Percentiles rank a stretch among this genome's conserved stretches.
phyloP scores from a whole-genome alignment of 2,329 filamentous ascomycete genomes.

The Nannizziopsis arthrosporioides region DNA sequence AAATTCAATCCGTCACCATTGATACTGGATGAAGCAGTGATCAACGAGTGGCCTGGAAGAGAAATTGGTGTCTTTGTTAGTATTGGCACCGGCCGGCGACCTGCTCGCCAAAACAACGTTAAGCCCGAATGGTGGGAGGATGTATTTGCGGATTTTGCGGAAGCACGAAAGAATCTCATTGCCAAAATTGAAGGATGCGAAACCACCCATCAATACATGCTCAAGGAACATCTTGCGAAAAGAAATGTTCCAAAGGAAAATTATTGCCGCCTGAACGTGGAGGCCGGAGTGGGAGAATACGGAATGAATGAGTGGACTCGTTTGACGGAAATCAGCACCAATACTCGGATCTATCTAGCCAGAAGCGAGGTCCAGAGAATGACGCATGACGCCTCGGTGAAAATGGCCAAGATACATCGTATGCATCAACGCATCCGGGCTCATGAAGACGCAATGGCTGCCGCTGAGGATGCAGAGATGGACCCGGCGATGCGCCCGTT shows the following conservation, averaged over 20 bases:
- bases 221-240: slow-evolving; percentile 61
- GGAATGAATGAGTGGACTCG: slow-evolving; percentile 98
- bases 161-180: slow-evolving; percentile 73
- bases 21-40: slow-evolving; percentile 75
- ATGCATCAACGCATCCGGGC: slow-evolving; percentile 58
- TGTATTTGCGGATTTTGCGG: slow-evolving; percentile 68
- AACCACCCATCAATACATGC: slow-evolving; percentile 75
- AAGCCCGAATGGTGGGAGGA: slow-evolving; percentile 84
- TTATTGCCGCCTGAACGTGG: slow-evolving; percentile 94
- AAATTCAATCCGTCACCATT: slow-evolving; percentile 84
- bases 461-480: slow-evolving; percentile 16
- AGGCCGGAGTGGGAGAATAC: slow-evolving; percentile 90
- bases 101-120: slow-evolving; percentile 55
- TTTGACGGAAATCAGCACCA: slow-evolving; percentile 87
- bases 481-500: slow-evolving; percentile 9
- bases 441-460: slow-evolving; percentile 28
- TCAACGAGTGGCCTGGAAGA: slow-evolving; percentile 90
- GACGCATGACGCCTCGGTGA: slow-evolving; percentile 63
- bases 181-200: slow-evolving; percentile 93
- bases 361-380: slow-evolving; percentile 63
- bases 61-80: slow-evolving; percentile 88
- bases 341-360: slow-evolving; percentile 70
- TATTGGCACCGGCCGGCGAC: slow-evolving; percentile 83
- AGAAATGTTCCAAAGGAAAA: slow-evolving; percentile 75
- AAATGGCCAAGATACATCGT: slow-evolving; percentile 70